Conservation (phyloP, 2,329 filamentous ascomycete species). For the Botrytis fabae region DNA sequence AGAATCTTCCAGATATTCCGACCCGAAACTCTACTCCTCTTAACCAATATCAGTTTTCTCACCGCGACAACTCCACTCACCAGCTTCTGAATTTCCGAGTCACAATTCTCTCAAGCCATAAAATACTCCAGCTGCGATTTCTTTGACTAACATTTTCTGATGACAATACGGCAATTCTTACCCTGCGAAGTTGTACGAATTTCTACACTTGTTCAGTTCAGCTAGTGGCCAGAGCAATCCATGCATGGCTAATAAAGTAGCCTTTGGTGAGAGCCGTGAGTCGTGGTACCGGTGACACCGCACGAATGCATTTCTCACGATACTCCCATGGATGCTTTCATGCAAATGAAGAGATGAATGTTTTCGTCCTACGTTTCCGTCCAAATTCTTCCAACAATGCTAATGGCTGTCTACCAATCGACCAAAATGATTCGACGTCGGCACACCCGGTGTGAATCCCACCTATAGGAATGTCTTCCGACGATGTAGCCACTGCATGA, state of each 20-base stretch:
- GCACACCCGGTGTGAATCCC: not conserved
- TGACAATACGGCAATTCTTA: not conserved
- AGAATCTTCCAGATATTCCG: constrained; percentile 8
- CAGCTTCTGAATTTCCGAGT: not conserved
- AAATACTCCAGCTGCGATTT: not conserved
- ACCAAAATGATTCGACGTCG: not conserved
- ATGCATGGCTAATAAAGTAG: not conserved
- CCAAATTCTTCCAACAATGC: not conserved
- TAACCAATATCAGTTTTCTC: not conserved
- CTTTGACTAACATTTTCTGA: constrained; percentile 9
- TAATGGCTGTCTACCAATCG: not conserved
- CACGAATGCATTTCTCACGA: not conserved
- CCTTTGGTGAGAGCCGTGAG: not conserved
- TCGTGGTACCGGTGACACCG: constrained; percentile 6
- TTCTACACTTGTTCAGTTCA: not conserved
- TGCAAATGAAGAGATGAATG: not conserved
- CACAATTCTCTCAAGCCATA: not conserved
- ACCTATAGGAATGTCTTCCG: not conserved
- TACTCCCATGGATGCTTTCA: not conserved
- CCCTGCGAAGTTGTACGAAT: not conserved
- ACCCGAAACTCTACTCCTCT: not conserved
- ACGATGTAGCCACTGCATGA: not conserved
- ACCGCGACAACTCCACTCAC: constrained; percentile 7
- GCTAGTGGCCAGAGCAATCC: not conserved
- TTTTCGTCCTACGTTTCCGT: not conserved